Conservation (phyloP, 108 stramenopile genomes). For the Skeletonema potamos region DNA sequence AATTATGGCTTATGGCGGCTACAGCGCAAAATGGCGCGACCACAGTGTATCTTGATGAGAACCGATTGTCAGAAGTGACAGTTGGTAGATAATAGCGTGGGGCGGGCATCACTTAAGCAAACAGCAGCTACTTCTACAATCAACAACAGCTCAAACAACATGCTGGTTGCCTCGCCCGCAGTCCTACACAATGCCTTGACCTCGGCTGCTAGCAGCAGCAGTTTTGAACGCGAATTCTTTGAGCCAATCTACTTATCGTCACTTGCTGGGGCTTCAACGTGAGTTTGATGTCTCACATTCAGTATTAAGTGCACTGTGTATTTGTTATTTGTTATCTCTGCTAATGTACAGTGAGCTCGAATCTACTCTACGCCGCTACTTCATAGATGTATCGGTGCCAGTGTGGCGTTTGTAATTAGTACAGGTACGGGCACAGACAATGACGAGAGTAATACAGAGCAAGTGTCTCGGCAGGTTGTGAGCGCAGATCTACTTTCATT, state of each 20-base stretch:
- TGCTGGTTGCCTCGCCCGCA: too few species aligned
- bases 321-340: not conserved
- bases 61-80: too few species aligned
- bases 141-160: not conserved
- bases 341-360: too few species aligned
- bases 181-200: too few species aligned
- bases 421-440: not conserved
- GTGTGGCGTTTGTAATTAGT: conserved; percentile 14
- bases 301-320: too few species aligned
- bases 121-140: not conserved
- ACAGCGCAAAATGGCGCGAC: too few species aligned
- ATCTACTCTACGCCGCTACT: too few species aligned
- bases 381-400: not conserved
- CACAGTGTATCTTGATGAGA: too few species aligned
- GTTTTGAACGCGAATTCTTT: not conserved
- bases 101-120: too few species aligned
- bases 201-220: too few species aligned
- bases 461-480: not conserved
- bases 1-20: too few species aligned
- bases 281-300: not conserved
- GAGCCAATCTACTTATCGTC: conserved; percentile 9
- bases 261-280: conserved; percentile 13
- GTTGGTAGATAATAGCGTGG: too few species aligned
- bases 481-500: conserved; percentile 10
- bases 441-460: not conserved